Conservation (phyloP, 306 rosid genomes). For the Corylus heterophylla region DNA sequence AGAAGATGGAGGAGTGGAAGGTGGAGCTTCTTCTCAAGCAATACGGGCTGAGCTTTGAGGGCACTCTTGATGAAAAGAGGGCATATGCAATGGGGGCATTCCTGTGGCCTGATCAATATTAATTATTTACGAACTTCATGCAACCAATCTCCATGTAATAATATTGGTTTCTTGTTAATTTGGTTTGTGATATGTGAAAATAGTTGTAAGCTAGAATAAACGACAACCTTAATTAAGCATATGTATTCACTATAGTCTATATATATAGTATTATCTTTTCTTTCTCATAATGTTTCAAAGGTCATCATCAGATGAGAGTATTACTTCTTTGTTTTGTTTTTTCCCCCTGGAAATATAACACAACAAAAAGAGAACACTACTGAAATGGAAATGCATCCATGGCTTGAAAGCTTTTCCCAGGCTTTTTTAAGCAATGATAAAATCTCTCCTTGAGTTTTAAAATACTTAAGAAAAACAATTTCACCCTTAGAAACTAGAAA, state of each 20-base stretch:
- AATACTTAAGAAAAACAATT: too few species aligned
- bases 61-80: constrained; percentile 56
- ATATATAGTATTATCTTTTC: neutral
- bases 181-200: neutral
- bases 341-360: too few species aligned
- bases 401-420: neutral
- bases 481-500: too few species aligned
- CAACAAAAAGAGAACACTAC: too few species aligned
- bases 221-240: neutral
- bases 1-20: constrained; percentile 79
- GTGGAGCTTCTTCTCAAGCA: constrained; percentile 64
- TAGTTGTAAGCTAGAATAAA: neutral
- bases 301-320: too few species aligned
- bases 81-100: constrained; percentile 67
- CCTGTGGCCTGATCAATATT: constrained; percentile 72
- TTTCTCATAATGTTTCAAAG: neutral
- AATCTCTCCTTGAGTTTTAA: neutral
- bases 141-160: neutral
- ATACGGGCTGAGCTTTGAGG: constrained; percentile 57
- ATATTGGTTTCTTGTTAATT: neutral
- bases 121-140: neutral
- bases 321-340: too few species aligned
- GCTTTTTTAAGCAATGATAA: too few species aligned
- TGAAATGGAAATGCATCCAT: too few species aligned
- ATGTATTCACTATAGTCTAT: neutral